Evolutionary conservation across 345 rosid species (phyloP).

Genomic region (Rhodamnia argentea): DNA sequence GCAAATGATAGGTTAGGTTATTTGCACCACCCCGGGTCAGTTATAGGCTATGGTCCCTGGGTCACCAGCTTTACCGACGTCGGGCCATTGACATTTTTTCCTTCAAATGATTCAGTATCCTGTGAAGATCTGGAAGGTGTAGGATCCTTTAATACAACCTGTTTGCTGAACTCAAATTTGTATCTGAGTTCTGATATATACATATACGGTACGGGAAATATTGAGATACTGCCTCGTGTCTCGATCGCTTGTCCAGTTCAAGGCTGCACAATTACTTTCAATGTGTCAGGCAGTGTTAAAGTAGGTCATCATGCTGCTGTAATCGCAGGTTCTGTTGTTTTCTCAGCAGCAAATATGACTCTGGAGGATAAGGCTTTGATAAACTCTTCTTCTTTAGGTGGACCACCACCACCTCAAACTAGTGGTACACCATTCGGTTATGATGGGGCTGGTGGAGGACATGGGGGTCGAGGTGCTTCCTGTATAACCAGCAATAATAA

Average conservation of each 20-base stretch:
- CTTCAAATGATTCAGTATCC: slow-evolving; percentile 23
- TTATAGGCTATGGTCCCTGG: slow-evolving; percentile 14
- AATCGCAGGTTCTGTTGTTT: slow-evolving; percentile 59
- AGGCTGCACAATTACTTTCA: slow-evolving; percentile 62
- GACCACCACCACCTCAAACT: slow-evolving; percentile 87
- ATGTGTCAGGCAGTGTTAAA: slow-evolving; percentile 68
- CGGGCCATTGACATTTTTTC: slow-evolving; percentile 5
- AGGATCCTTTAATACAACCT: slow-evolving; percentile 80
- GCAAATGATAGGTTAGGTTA: slow-evolving; percentile 7
- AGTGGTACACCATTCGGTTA: slow-evolving; percentile 79
- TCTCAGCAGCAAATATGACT: slow-evolving; percentile 53
- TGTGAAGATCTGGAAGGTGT: slow-evolving; percentile 81
- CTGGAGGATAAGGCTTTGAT: slow-evolving; percentile 52
- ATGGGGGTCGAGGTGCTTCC: slow-evolving; percentile 97
- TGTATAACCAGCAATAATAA: slow-evolving; percentile 49
- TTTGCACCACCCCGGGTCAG: slow-evolving; percentile 11
- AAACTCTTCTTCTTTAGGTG: slow-evolving; percentile 72
- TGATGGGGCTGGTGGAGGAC: slow-evolving; percentile 98
- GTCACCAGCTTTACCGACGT: neutral
- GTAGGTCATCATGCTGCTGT: slow-evolving; percentile 55
- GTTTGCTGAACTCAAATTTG: slow-evolving; percentile 68
- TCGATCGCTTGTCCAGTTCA: slow-evolving; percentile 52
- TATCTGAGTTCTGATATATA: slow-evolving; percentile 46
- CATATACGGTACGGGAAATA: slow-evolving; percentile 57
- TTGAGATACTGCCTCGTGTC: slow-evolving; percentile 65